Evolutionary conservation across 768 basidiomycete genomes (phyloP).

Genomic region (Podaxis sp.): DNA sequence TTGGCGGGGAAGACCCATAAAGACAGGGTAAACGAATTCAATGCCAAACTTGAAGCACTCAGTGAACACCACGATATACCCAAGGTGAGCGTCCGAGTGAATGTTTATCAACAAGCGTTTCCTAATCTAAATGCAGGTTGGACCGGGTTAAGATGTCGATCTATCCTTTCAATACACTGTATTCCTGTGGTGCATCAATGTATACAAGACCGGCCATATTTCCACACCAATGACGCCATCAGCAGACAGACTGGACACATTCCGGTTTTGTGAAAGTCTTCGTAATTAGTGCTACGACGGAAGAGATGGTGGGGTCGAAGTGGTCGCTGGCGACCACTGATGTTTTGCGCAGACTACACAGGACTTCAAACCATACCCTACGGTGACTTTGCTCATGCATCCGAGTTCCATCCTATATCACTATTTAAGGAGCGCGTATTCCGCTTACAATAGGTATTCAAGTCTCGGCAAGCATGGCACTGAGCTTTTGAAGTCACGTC

Average conservation of each 20-base stretch:
- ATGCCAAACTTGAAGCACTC: conserved; percentile 76
- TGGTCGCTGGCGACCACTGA: too few species aligned
- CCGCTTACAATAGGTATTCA: too few species aligned
- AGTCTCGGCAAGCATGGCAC: too few species aligned
- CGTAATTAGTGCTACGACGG: too few species aligned
- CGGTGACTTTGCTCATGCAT: too few species aligned
- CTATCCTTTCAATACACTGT: neutral
- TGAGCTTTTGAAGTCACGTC: too few species aligned
- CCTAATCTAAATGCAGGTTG: conserved; percentile 49
- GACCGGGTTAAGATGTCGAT: conserved; percentile 65
- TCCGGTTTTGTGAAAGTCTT: too few species aligned
- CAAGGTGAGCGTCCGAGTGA: conserved; percentile 46
- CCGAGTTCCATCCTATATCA: too few species aligned
- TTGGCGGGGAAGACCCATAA: conserved; percentile 87
- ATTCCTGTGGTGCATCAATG: conserved; percentile 12
- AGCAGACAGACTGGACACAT: neutral
- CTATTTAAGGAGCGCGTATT: too few species aligned
- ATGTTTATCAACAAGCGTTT: conserved; percentile 4
- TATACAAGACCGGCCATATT: neutral
- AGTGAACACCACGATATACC: conserved; percentile 96
- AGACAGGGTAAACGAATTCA: conserved; percentile 89
- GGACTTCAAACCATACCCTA: too few species aligned
- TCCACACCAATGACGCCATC: neutral
- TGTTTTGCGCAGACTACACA: too few species aligned
- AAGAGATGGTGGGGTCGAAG: too few species aligned